phyloP scores from a whole-genome alignment of 176 grass and related monocot genomes.

The Triticum dicoccoides region DNA sequence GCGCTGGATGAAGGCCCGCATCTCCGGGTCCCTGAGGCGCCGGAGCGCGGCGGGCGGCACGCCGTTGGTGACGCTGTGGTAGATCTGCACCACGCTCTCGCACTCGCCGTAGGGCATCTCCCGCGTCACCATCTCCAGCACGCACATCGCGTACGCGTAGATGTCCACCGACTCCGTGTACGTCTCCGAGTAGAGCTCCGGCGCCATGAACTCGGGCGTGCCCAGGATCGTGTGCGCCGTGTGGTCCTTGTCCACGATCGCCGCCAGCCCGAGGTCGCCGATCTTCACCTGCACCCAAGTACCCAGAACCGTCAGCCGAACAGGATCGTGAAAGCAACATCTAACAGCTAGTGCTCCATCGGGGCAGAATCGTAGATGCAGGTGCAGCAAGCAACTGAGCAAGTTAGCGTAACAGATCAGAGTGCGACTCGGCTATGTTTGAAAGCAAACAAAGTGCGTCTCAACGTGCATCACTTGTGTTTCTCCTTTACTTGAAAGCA shows the following conservation, averaged over 20 bases:
- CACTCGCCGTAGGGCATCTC: conserved; percentile 94
- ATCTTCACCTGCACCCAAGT: conserved; percentile 68
- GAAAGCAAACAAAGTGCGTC: conserved; percentile 17
- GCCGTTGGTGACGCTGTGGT: conserved; percentile 55
- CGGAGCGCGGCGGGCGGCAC: conserved; percentile 49
- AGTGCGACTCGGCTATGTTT: conserved; percentile 4
- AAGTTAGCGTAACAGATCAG: conserved; percentile 12
- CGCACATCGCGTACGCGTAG: conserved; percentile 95
- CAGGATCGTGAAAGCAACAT: conserved; percentile 24
- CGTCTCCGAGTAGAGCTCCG: conserved; percentile 88
- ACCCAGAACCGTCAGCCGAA: neutral
- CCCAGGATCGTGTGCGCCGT: conserved; percentile 83
- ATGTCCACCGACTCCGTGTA: conserved; percentile 98
- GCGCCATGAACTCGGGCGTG: conserved; percentile 99
- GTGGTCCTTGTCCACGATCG: conserved; percentile 79
- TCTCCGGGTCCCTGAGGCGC: conserved; percentile 63
- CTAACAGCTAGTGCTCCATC: neutral
- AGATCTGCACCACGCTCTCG: conserved; percentile 75
- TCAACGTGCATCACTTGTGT: conserved; percentile 29
- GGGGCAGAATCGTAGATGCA: neutral
- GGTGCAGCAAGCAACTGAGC: conserved; percentile 1
- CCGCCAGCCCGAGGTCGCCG: conserved; percentile 90
- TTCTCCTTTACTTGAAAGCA: conserved; percentile 46
- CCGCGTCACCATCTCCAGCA: conserved; percentile 94
- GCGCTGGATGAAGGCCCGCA: conserved; percentile 72